Evolutionary conservation across 2,329 filamentous ascomycete species (phyloP), one percentile per base, ranked within the genome.

Genomic region (Cyphellophora attinorum): DNA sequence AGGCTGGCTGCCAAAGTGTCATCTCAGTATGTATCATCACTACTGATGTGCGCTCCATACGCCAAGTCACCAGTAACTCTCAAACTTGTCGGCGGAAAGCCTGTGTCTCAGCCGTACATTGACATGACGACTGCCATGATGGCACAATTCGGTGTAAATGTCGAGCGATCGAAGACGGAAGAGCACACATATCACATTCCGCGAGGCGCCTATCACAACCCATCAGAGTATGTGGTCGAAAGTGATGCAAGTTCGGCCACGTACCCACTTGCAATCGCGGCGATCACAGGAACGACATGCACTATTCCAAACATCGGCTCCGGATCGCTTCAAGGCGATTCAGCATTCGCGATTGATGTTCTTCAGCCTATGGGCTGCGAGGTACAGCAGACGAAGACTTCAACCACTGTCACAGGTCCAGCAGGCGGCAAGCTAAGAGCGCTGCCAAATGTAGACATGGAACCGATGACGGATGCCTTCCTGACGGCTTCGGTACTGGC

Each of bases 91-190:
- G 91, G 91, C n/a, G 91, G 88, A 36, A 96, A 94, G 58, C 89
- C 91, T 28, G 94, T 98, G 46, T 96, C 89, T 2, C 88, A 96
- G 56, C 78, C 80, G 2, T 98, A 98, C 58, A 96, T 98, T 51
- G 86, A 98, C 56, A 96, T 98, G 89, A 98, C 91, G 2, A 86
- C 93, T 34, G 74, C 86, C 11, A 98, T 98, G 89, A 98, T 98
- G 91, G 72, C 74, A 35, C 73, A 82, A 2, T 98, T 98, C 52
- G 91, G 91, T 32, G 75, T 98, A 27, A 58, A 77, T 25, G 91
- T 95, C 10, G 69, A 76, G 42, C 77, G 74, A 49, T 93, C 88
- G 6, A 60, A 73, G 19, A 80, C 74, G 3, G 86, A 95, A 51
- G 74, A 80, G 29, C 81, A 96, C 55, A 94, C 89, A 4, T 98